phyloP scores from a whole-genome alignment of 1,284 basidiomycete species.

The Ustilago bromivora region DNA sequence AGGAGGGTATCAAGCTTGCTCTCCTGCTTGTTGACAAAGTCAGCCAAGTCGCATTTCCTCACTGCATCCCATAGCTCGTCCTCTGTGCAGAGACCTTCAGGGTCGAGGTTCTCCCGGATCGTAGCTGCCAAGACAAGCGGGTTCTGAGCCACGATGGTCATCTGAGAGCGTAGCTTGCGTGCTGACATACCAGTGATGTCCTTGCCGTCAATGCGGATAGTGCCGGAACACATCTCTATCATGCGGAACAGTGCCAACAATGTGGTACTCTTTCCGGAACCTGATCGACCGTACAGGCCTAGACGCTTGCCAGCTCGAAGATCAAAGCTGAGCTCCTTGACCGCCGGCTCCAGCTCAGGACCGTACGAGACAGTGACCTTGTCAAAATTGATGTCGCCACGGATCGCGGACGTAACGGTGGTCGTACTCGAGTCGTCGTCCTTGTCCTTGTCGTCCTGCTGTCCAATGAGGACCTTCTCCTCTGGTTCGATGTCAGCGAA shows the following conservation, averaged over 20 bases:
- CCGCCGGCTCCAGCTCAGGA: conserved; percentile 43
- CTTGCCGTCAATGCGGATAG: conserved; percentile 50
- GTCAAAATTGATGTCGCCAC: conserved; percentile 43
- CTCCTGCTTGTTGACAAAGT: conserved; percentile 54
- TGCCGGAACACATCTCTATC: conserved; percentile 51
- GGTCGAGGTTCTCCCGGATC: conserved; percentile 64
- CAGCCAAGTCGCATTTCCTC: conserved; percentile 54
- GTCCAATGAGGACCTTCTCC: conserved; percentile 6
- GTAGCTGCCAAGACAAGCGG: conserved; percentile 63
- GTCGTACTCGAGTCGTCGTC: background rate
- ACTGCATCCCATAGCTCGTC: conserved; percentile 65
- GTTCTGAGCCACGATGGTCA: conserved; percentile 62
- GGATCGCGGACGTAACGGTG: background rate
- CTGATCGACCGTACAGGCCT: conserved; percentile 53
- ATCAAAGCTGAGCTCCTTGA: conserved; percentile 50
- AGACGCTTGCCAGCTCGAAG: conserved; percentile 45
- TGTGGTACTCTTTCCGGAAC: conserved; percentile 59
- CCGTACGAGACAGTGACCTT: conserved; percentile 46
- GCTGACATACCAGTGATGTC: conserved; percentile 27
- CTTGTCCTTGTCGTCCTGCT: conserved; percentile 12
- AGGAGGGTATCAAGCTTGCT: conserved; percentile 50
- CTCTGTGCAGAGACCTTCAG: conserved; percentile 52
- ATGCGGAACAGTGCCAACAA: conserved; percentile 57
- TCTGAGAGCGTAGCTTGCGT: conserved; percentile 38
- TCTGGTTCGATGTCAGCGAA: conserved; percentile 58